Evolutionary conservation across 768 basidiomycete genomes (phyloP), one percentile per base, ranked within the genome.

Genomic region (Lenzites betulinus): DNA sequence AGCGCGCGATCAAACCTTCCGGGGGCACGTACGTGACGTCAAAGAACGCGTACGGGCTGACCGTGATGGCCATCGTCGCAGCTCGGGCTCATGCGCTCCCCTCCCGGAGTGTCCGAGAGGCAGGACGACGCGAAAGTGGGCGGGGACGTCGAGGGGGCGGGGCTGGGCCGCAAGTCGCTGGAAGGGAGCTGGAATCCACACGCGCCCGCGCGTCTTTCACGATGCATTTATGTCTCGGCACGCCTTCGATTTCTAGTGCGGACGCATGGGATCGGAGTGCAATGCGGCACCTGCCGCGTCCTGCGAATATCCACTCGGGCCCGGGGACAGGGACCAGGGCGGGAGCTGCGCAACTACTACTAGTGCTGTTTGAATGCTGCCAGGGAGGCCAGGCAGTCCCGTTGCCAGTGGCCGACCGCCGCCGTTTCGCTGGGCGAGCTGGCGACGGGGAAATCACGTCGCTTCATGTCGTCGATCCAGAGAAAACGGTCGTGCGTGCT

Each of bases 31-130:
- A 58, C 56, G 56, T 58, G 11, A 58, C 56, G 56, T 58, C 56
- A 43, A 58, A 50, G 48, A 58, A 58, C 38, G 28, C 56, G 11
- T 39, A 39, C 13, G 56, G 56, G 22, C 50, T 43, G 48, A 58
- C 48, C 48, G 39, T 50, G 39, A 58, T 50, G 20, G 56, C 39
- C 56, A 58, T 58, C 56, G 48, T 42, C 18, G 22, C 16, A 39
- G 4, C 13, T 13, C 7, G 3, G 15, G 47, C 16, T 39, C 56
- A 50, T 58, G 26, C 7, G 30, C 11, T 33, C 11, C 6, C 30
- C 30, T 33, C 30, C 30, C 55, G 48, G 43, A 26, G 28, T 47
- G 28, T 26, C 20, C 28, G 18, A 36, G 0, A 26, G 25, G 23
- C 36, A 41, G 55, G 25, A 47, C 22, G 38, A n/a, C n/a, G n/a